These are phyloP conservation scores for Tulasnella sp. DNA, from an alignment of 768 basidiomycete genomes.

Conservation along the genomic window DNA sequence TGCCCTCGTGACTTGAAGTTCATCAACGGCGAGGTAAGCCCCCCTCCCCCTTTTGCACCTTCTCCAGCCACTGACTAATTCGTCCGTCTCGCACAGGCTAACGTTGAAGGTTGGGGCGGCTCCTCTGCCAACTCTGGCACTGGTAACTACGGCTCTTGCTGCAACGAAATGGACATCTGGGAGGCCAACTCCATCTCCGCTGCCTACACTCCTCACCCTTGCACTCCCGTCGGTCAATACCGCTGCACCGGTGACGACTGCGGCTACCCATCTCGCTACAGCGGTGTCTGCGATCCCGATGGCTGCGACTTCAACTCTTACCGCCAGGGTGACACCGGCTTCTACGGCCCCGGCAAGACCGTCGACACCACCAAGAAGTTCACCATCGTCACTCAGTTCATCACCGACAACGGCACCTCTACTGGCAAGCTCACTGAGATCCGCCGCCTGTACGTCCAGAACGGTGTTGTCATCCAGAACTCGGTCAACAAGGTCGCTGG, in stretches of 20 bases:
- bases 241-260: constrained; percentile 44
- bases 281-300: constrained; percentile 49
- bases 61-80: too few species aligned
- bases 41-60: too few species aligned
- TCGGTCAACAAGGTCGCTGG: constrained; percentile 48
- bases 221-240: constrained; percentile 43
- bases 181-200: too few species aligned
- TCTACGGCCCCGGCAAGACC: constrained; percentile 49
- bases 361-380: constrained; percentile 52
- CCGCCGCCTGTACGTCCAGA: constrained; percentile 45
- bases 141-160: too few species aligned
- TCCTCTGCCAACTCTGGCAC: too few species aligned
- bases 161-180: too few species aligned
- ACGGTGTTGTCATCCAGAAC: constrained; percentile 53
- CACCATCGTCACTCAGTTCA: constrained; percentile 60
- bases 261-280: constrained; percentile 29
- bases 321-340: constrained; percentile 50
- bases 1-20: too few species aligned
- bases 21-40: too few species aligned
- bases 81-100: too few species aligned
- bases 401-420: constrained; percentile 47
- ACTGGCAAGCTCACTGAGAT: constrained; percentile 52
- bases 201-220: constrained; percentile 54
- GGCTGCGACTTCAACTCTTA: constrained; percentile 64
- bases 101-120: too few species aligned